These are phyloP conservation scores for Linum tenue DNA, from an alignment of 345 rosid genomes.

Conservation along the genomic window DNA sequence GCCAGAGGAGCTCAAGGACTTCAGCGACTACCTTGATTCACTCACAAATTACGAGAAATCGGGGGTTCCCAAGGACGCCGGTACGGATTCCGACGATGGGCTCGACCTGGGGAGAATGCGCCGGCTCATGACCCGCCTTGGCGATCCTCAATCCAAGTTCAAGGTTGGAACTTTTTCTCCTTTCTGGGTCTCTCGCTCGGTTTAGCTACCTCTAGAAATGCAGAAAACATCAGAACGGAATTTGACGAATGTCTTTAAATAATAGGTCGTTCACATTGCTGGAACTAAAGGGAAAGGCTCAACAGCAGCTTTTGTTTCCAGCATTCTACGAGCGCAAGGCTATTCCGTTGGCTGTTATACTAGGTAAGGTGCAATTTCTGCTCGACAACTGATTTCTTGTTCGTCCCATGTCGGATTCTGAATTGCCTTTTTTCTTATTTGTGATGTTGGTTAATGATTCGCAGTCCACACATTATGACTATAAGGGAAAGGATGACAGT, in stretches of 20 bases:
- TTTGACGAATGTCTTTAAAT: neutral
- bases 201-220: neutral
- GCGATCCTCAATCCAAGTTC: slow-evolving; percentile 63
- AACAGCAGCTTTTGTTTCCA: slow-evolving; percentile 76
- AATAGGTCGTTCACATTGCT: slow-evolving; percentile 70
- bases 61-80: slow-evolving; percentile 79
- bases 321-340: slow-evolving; percentile 60
- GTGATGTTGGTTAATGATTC: slow-evolving; percentile 10
- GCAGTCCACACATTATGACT: slow-evolving; percentile 72
- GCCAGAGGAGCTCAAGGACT: slow-evolving; percentile 39
- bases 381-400: neutral
- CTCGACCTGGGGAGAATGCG: slow-evolving; percentile 77
- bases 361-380: slow-evolving; percentile 30
- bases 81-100: slow-evolving; percentile 76
- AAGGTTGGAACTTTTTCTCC: slow-evolving; percentile 37
- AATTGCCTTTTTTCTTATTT: slow-evolving; percentile 2
- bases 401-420: neutral
- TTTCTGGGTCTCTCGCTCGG: neutral
- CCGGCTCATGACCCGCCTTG: slow-evolving; percentile 63
- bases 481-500: slow-evolving; percentile 70
- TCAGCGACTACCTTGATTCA: slow-evolving; percentile 56
- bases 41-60: slow-evolving; percentile 79
- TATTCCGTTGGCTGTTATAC: slow-evolving; percentile 79
- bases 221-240: neutral
- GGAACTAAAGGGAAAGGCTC: slow-evolving; percentile 98